Evolutionary conservation across 108 stramenopile species (phyloP).

Genomic region (Pseudonitzschia delicatissima): DNA sequence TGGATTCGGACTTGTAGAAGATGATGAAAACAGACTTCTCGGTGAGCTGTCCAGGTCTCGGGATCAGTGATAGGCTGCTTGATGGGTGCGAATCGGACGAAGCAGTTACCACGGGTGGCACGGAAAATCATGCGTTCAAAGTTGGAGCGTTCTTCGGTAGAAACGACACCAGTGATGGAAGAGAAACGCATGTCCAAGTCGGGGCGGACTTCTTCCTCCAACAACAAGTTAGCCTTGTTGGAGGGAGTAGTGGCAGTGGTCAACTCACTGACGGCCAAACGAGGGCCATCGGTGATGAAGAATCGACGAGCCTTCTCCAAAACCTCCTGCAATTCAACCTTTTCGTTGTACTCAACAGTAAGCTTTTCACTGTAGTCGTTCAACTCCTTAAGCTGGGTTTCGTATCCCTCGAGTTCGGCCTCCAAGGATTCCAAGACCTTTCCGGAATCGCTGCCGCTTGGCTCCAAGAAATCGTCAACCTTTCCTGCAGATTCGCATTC

Average conservation of each 20-base stretch:
- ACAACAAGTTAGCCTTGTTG: conserved; percentile 50
- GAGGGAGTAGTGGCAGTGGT: conserved; percentile 28
- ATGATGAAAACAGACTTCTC: conserved; percentile 96
- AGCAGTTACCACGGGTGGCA: conserved; percentile 95
- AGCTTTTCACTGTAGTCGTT: conserved; percentile 93
- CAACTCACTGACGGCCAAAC: conserved; percentile 64
- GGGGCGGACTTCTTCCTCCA: conserved; percentile 55
- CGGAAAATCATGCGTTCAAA: conserved; percentile 99
- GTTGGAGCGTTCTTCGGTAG: conserved; percentile 84
- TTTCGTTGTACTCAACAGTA: conserved; percentile 96
- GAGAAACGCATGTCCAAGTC: conserved; percentile 95
- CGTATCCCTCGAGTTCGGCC: conserved; percentile 87
- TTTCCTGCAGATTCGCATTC: conserved; percentile 69
- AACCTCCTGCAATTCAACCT: conserved; percentile 94
- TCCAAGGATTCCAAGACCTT: conserved; percentile 88
- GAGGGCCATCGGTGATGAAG: conserved; percentile 86
- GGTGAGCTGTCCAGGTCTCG: conserved; percentile 64
- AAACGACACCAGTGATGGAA: conserved; percentile 90
- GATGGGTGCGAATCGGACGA: conserved; percentile 93
- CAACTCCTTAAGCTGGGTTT: conserved; percentile 91
- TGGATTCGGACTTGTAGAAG: conserved; percentile 92
- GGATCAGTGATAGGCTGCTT: conserved; percentile 91
- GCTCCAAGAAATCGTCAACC: conserved; percentile 56
- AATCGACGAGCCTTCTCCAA: conserved; percentile 91
- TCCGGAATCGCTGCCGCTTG: conserved; percentile 39